Conservation (phyloP, 2,329 filamentous ascomycete species). For the Phyllosticta ampelicida region DNA sequence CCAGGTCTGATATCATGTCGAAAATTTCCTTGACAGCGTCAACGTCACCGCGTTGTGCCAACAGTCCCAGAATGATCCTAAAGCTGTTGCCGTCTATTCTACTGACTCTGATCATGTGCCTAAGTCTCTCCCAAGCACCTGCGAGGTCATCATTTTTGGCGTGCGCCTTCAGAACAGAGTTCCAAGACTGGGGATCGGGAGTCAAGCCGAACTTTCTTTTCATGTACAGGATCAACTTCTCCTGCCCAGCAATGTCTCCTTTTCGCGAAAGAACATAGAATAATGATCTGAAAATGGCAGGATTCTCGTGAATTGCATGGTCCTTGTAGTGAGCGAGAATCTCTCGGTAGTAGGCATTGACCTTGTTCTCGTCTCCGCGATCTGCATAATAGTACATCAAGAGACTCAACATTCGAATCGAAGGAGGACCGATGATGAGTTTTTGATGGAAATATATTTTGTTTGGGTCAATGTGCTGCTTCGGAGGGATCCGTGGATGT, state of each 20-base stretch:
- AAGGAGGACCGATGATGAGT: neutral
- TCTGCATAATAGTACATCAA: neutral
- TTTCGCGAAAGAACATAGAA: neutral
- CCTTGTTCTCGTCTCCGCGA: neutral
- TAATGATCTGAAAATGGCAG: neutral
- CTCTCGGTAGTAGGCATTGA: neutral
- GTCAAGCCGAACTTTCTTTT: constrained; percentile 41
- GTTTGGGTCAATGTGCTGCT: neutral
- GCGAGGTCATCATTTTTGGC: constrained; percentile 54
- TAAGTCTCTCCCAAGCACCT: constrained; percentile 55
- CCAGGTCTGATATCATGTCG: constrained; percentile 38
- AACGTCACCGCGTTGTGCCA: constrained; percentile 61
- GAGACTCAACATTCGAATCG: neutral
- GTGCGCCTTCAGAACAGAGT: constrained; percentile 64
- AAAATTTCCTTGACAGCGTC: constrained; percentile 57
- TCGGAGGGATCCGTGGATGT: neutral
- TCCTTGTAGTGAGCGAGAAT: neutral
- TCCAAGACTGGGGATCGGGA: constrained; percentile 57
- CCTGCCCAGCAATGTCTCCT: neutral
- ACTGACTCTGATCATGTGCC: constrained; percentile 41
- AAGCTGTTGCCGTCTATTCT: constrained; percentile 55
- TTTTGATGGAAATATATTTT: neutral
- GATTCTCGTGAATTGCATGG: neutral
- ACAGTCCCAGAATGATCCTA: constrained; percentile 62
- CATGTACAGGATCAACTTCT: constrained; percentile 52